Percentiles rank a stretch among this genome's conserved stretches.
Conservation (phyloP, 345 rosid genomes). For the Eucalyptus caleyi region DNA sequence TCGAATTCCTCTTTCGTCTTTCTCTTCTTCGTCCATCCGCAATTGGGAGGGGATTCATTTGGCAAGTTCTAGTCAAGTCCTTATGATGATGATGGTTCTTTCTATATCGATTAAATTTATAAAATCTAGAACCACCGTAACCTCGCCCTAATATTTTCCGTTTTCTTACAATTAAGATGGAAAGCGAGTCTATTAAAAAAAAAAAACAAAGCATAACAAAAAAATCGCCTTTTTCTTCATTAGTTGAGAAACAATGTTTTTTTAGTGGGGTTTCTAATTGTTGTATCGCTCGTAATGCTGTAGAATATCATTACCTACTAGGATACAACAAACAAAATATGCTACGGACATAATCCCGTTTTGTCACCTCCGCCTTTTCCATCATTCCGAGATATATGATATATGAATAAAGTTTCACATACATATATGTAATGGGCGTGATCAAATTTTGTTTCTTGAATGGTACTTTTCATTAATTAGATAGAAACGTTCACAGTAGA, state of each 20-base stretch:
- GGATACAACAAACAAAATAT: conserved; percentile 29
- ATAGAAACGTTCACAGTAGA: accelerated
- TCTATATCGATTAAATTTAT: too few relatives aligned
- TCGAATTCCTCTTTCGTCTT: not conserved
- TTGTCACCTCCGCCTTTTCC: conserved; percentile 22
- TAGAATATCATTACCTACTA: conserved; percentile 17
- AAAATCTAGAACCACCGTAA: too few relatives aligned
- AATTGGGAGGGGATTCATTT: not conserved
- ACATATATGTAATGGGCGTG: not conserved
- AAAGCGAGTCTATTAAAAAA: too few relatives aligned
- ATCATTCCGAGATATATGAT: conserved; percentile 4
- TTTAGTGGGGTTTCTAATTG: not conserved
- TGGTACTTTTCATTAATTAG: not conserved
- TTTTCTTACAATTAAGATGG: not conserved
- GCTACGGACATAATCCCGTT: conserved; percentile 21
- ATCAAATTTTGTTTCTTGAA: not conserved
- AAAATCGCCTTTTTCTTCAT: not conserved
- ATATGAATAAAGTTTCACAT: not conserved
- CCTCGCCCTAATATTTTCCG: not conserved
- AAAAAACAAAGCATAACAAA: not conserved
- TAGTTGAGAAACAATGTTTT: not conserved
- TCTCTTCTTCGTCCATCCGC: not conserved
- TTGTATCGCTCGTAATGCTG: not conserved
- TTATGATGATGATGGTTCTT: not conserved
- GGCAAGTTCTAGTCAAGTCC: not conserved